Conservation (phyloP, 164 flowering plant species). For the Berberis thunbergii region DNA sequence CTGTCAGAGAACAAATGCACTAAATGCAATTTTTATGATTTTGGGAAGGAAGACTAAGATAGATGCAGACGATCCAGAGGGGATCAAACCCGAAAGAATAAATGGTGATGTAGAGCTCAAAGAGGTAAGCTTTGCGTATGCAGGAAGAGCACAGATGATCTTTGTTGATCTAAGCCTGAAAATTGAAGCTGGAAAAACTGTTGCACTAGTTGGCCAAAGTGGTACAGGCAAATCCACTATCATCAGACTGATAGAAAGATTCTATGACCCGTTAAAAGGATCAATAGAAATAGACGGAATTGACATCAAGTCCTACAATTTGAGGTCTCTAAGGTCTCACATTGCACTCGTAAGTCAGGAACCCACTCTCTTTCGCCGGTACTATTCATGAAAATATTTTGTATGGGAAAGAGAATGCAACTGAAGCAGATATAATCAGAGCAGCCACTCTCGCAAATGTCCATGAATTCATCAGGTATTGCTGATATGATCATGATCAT, state of each 20-base stretch:
- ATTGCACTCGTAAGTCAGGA: neutral
- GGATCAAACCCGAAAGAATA: conserved; percentile 13
- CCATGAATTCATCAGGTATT: neutral
- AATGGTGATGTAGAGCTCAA: conserved; percentile 28
- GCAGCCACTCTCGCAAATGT: neutral
- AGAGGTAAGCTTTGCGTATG: conserved; percentile 32
- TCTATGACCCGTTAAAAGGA: neutral
- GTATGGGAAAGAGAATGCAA: neutral
- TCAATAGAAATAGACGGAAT: neutral
- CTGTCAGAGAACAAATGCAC: conserved; percentile 19
- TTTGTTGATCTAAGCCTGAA: conserved; percentile 28
- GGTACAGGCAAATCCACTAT: conserved; percentile 53
- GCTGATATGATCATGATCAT: too few species aligned
- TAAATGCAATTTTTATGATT: conserved; percentile 14
- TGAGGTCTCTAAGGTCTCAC: neutral
- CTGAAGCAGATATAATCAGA: neutral
- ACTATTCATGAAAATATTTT: neutral
- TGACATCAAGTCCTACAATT: neutral
- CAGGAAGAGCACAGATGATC: conserved; percentile 36
- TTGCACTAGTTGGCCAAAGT: conserved; percentile 46
- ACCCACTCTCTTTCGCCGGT: neutral
- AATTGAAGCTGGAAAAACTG: conserved; percentile 34
- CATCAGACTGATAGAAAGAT: conserved; percentile 39
- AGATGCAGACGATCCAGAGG: conserved; percentile 22
- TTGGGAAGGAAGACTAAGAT: conserved; percentile 17